Conservation (phyloP, 805 yeast genomes). For the Starmerella geochares region DNA sequence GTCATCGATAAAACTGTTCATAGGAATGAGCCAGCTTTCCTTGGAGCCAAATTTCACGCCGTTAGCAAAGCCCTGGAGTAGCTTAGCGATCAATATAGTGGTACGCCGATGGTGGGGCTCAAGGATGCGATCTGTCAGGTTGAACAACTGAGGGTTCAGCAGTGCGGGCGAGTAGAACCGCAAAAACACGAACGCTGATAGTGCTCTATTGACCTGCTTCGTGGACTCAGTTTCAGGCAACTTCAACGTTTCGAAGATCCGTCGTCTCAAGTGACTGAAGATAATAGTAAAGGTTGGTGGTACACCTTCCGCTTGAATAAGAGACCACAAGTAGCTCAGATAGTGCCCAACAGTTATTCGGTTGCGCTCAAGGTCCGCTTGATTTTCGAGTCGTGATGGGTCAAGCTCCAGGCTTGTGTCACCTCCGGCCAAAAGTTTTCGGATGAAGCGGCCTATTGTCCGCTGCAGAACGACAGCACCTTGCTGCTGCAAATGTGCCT, state of each 20-base stretch:
- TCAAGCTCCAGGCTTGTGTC: constrained; percentile 62
- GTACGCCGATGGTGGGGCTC: constrained; percentile 65
- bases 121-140: constrained; percentile 59
- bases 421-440: constrained; percentile 42
- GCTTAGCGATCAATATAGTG: constrained; percentile 67
- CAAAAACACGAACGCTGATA: constrained; percentile 74
- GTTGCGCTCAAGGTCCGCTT: constrained; percentile 37
- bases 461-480: constrained; percentile 72
- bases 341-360: constrained; percentile 41
- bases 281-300: constrained; percentile 25
- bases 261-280: constrained; percentile 17
- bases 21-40: constrained; percentile 63
- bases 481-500: constrained; percentile 58
- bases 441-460: constrained; percentile 60
- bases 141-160: constrained; percentile 77
- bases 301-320: constrained; percentile 20
- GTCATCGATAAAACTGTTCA: constrained; percentile 58
- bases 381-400: constrained; percentile 46
- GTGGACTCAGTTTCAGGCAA: neutral
- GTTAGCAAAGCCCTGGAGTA: constrained; percentile 65
- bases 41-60: constrained; percentile 65
- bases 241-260: constrained; percentile 10
- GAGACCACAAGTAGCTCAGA: constrained; percentile 23
- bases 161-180: constrained; percentile 86
- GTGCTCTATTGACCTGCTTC: constrained; percentile 48